Evolutionary conservation across 371 early-diverging fungal species (phyloP).

Genomic region (Mucor racemosus): DNA sequence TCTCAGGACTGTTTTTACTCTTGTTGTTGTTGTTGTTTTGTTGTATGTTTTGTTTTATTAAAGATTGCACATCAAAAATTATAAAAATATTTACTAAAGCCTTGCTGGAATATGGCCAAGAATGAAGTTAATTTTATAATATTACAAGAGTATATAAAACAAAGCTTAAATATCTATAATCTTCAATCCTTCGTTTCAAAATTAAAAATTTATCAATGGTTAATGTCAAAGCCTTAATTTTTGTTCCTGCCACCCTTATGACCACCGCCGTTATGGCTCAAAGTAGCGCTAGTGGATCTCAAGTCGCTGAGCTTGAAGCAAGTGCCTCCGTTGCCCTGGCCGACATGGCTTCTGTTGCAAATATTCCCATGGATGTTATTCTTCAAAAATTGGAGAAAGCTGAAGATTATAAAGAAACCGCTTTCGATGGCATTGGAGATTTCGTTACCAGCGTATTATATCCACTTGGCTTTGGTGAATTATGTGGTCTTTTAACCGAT

Average conservation of each 20-base stretch:
- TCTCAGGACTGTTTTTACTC: constrained; percentile 13
- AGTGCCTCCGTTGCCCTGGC: background rate
- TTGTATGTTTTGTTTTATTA: too few relatives aligned
- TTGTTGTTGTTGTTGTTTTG: too few relatives aligned
- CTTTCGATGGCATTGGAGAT: background rate
- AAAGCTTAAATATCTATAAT: background rate
- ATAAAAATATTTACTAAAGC: background rate
- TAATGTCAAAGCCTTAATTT: background rate
- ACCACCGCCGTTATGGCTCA: background rate
- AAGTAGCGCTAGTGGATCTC: background rate
- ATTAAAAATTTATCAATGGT: background rate
- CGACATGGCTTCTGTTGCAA: background rate
- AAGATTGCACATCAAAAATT: background rate
- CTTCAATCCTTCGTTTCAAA: background rate
- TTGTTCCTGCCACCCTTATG: background rate
- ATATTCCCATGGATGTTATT: background rate
- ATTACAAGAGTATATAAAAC: background rate
- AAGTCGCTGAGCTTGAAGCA: background rate
- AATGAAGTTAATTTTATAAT: background rate
- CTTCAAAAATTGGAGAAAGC: background rate
- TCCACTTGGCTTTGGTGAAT: background rate
- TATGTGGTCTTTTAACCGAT: background rate
- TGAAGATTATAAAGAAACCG: background rate
- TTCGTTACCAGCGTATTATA: background rate
- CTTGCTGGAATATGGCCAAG: background rate